Conservation (phyloP, 768 basidiomycete species). For the Boletus tomentosulus region DNA sequence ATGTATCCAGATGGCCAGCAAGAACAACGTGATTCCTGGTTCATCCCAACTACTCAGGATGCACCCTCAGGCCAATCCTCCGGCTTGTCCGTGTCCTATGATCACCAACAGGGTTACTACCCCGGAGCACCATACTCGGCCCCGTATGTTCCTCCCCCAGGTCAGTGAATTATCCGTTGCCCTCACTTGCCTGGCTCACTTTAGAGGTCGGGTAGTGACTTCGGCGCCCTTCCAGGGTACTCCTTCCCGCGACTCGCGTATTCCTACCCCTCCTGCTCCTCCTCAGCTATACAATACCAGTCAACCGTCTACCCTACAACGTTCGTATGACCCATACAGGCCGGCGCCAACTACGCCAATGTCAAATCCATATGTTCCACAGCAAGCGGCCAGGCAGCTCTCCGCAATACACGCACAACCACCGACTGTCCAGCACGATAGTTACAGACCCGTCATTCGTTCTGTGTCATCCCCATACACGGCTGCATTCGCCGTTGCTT, state of each 20-base stretch:
- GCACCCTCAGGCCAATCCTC: conserved; percentile 8
- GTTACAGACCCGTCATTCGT: conserved; percentile 21
- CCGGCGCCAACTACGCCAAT: conserved; percentile 16
- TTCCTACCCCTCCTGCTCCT: conserved; percentile 14
- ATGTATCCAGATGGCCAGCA: conserved; percentile 26
- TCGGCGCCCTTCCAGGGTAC: conserved; percentile 10
- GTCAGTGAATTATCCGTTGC: conserved; percentile 15
- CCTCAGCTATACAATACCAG: conserved; percentile 13
- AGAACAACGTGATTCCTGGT: conserved; percentile 27
- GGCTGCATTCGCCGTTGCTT: conserved; percentile 9
- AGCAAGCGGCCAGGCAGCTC: conserved; percentile 10
- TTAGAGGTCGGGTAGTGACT: conserved; percentile 8
- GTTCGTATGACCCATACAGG: conserved; percentile 36
- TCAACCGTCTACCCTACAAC: conserved; percentile 15
- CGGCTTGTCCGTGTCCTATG: conserved; percentile 16
- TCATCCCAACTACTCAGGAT: conserved; percentile 19
- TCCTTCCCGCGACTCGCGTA: conserved; percentile 25
- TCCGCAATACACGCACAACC: conserved; percentile 15
- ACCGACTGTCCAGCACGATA: conserved; percentile 32
- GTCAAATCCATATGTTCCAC: conserved; percentile 22
- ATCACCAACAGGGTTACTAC: conserved; percentile 32
- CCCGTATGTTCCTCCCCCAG: conserved; percentile 16
- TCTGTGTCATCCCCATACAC: conserved; percentile 27
- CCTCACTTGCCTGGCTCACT: conserved; percentile 1
- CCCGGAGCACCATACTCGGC: conserved; percentile 21